Conservation (phyloP, 2,329 filamentous ascomycete species). For the Curvularia sp. region DNA sequence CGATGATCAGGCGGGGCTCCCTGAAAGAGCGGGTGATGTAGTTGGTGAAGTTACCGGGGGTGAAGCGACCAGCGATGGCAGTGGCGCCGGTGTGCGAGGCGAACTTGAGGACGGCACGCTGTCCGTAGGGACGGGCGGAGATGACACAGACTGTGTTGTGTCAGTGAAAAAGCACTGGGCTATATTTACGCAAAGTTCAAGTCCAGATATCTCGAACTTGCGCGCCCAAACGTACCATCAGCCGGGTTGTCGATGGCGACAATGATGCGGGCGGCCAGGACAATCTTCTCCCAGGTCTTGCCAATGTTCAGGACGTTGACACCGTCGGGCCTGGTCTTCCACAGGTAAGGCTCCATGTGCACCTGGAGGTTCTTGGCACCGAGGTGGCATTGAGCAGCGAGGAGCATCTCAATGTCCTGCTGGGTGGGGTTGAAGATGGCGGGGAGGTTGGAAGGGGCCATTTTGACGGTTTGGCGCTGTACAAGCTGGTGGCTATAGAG, state of each 20-base stretch:
- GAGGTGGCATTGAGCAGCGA: constrained; percentile 94
- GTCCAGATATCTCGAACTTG: constrained; percentile 13
- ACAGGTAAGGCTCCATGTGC: constrained; percentile 99
- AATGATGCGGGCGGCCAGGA: constrained; percentile 98
- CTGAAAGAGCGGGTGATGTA: constrained; percentile 99
- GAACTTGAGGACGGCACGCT: constrained; percentile 99
- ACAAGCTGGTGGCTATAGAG: constrained; percentile 32
- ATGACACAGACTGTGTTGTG: constrained; percentile 71
- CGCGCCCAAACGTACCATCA: constrained; percentile 70
- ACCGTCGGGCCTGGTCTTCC: constrained; percentile 98
- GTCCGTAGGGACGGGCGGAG: constrained; percentile 98
- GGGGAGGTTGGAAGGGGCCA: constrained; percentile 95
- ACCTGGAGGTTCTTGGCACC: constrained; percentile 99
- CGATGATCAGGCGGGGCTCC: constrained; percentile 98
- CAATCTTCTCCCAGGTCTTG: constrained; percentile 99
- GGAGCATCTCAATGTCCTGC: constrained; percentile 99
- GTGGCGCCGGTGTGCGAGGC: constrained; percentile 97
- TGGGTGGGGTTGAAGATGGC: constrained; percentile 95
- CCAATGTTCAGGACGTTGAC: constrained; percentile 99
- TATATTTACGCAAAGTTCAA: constrained; percentile 8
- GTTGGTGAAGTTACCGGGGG: constrained; percentile 99
- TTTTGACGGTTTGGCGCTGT: constrained; percentile 64
- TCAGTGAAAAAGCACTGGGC: constrained; percentile 21
- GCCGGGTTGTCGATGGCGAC: constrained; percentile 99
- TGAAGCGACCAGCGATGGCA: constrained; percentile 99